Conservation (phyloP, 164 flowering plant genomes). For the Paratinospora sagittata region DNA sequence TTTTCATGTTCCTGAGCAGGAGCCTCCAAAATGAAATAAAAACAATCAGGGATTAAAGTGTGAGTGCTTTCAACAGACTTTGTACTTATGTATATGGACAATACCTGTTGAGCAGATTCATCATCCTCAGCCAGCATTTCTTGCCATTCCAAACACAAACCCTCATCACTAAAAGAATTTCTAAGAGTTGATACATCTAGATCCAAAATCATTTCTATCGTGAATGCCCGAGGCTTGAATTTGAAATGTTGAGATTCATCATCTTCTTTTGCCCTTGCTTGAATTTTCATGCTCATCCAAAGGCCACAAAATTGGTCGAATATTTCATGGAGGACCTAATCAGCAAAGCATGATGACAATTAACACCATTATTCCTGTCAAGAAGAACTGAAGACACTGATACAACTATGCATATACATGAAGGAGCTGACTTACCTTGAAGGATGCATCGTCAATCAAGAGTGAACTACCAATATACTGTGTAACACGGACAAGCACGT, state of each 20-base stretch:
- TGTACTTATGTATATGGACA: background rate
- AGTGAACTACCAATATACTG: slow-evolving; percentile 35
- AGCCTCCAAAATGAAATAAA: slow-evolving; percentile 27
- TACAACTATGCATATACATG: background rate
- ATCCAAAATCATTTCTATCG: slow-evolving; percentile 56
- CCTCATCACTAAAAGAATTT: slow-evolving; percentile 33
- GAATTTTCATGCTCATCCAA: slow-evolving; percentile 70
- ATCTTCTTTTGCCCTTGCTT: slow-evolving; percentile 40
- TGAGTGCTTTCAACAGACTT: background rate
- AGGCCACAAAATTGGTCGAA: slow-evolving; percentile 45
- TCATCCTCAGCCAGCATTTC: slow-evolving; percentile 47
- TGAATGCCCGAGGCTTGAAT: slow-evolving; percentile 64
- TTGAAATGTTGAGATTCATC: slow-evolving; percentile 45
- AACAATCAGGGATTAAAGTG: background rate
- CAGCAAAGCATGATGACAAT: slow-evolving; percentile 6
- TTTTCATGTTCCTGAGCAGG: slow-evolving; percentile 29
- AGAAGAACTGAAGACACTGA: background rate
- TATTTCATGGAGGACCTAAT: slow-evolving; percentile 50
- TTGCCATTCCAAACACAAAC: slow-evolving; percentile 61
- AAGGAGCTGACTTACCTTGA: slow-evolving; percentile 33
- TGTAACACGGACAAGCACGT: slow-evolving; percentile 42
- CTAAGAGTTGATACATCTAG: slow-evolving; percentile 44
- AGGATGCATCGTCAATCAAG: slow-evolving; percentile 47
- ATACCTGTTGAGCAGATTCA: slow-evolving; percentile 36
- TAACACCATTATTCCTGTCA: background rate